Conservation (phyloP, 2,329 filamentous ascomycete species). For the Phaeosphaeriaceae sp. region DNA sequence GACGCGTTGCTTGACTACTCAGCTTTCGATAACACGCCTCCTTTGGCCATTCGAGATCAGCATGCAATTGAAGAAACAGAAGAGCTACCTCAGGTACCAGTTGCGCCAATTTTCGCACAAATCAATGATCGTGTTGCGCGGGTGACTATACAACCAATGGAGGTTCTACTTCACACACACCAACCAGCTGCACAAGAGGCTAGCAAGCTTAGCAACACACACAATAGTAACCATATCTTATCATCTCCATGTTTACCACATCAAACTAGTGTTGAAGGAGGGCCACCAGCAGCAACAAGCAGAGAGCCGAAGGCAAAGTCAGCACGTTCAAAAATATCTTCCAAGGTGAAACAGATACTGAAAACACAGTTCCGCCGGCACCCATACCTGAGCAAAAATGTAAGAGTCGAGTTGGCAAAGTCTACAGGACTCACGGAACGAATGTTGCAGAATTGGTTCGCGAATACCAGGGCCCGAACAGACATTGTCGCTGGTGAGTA, state of each 20-base stretch:
- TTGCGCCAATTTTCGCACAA: neutral
- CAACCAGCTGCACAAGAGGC: no score
- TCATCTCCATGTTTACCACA: no score
- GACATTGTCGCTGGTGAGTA: neutral
- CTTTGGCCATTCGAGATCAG: neutral
- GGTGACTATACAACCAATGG: no score
- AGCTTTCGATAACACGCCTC: neutral
- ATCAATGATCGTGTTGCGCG: no score
- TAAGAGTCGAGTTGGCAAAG: neutral
- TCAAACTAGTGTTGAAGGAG: no score
- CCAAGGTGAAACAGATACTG: neutral
- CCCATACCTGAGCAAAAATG: conserved; percentile 1
- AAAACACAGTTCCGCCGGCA: neutral
- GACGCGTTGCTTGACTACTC: neutral
- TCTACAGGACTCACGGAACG: neutral
- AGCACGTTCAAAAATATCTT: neutral
- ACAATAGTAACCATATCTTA: no score
- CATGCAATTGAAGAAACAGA: neutral
- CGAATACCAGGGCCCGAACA: conserved; percentile 1
- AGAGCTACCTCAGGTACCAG: neutral
- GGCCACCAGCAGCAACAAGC: neutral
- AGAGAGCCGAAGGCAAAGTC: neutral
- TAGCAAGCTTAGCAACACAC: no score
- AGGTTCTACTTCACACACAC: no score
- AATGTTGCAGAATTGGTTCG: conserved; percentile 6